Base-by-base conservation (phyloP, 164 flowering plant species). In the Cinnamomum micranthum region DNA sequence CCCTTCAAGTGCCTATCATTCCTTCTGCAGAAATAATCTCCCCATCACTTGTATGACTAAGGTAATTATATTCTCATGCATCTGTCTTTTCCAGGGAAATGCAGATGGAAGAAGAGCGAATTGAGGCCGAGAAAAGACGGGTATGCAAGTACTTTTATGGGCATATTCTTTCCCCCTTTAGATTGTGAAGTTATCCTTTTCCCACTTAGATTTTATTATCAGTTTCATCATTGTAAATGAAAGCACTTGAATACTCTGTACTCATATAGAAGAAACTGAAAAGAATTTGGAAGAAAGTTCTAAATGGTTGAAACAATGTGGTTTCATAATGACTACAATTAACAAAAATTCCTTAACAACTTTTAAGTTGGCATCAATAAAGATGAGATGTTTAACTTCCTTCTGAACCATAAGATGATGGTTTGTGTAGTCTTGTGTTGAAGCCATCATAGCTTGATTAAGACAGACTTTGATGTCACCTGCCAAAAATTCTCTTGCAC, bases 91-190 rank as follows among this genome's bases (percentile, higher is more conserved):
- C 11, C 82, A 91, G 93, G 88, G 91, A 91, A 85, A 91, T 91
- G 91, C 73, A 73, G 80, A 78, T 88, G 78, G 90, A 91, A 82
- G 90, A 89, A 64, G 88, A 89, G 79, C 84, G 92, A 80, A 91
- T 91, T 75, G 93, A 88, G 70, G 91, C 96, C n/a, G 93, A 88
- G 85, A 91, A 91, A 78, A 83, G 77, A 58, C 80, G 92, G 93
- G 96, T 89, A 86, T 81, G n/a, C 41, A 50, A 17, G 19, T 7
- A 55, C n/a, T 55, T 15, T 55, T 55, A 17, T 55, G n/a, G n/a
- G n/a, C n/a, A 17, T 55, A 17, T 55, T 55, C 60, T 55, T 20
- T 55, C 60, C 6, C 60, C 60, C 13, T 55, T 20, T 55, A 55
- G 60, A 55, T 55, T 55, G 4, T 55, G 60, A 55, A 55, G 60